Conservation (phyloP, 768 basidiomycete genomes). For the Macrolepiota albuminosa region DNA sequence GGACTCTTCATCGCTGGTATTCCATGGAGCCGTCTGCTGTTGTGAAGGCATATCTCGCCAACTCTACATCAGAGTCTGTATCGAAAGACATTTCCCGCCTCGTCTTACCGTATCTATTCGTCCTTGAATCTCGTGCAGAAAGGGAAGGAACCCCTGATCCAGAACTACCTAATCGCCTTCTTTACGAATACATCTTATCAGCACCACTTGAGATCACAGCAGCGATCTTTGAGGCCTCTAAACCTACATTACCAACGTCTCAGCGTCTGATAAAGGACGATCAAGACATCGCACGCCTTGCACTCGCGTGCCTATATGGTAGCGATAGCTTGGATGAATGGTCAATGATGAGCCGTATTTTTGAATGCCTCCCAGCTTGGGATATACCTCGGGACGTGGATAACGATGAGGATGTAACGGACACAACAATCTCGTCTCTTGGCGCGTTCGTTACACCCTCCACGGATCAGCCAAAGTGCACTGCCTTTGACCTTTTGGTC, state of each 20-base stretch:
- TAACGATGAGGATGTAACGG: slow-evolving; percentile 67
- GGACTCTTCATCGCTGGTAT: slow-evolving; percentile 75
- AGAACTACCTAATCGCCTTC: slow-evolving; percentile 53
- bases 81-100: slow-evolving; percentile 66
- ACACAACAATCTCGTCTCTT: slow-evolving; percentile 77
- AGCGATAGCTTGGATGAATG: slow-evolving; percentile 67
- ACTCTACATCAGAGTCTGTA: slow-evolving; percentile 64
- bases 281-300: slow-evolving; percentile 79
- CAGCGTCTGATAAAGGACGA: slow-evolving; percentile 79
- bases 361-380: slow-evolving; percentile 97
- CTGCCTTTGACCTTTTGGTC: slow-evolving; percentile 65
- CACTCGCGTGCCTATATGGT: slow-evolving; percentile 87
- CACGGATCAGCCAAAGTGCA: slow-evolving; percentile 48
- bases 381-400: slow-evolving; percentile 52
- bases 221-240: slow-evolving; percentile 85
- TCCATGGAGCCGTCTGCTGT: slow-evolving; percentile 59
- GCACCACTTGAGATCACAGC: slow-evolving; percentile 65
- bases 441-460: slow-evolving; percentile 77
- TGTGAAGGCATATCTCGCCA: slow-evolving; percentile 68
- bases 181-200: slow-evolving; percentile 69
- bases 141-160: slow-evolving; percentile 71
- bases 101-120: slow-evolving; percentile 90
- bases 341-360: slow-evolving; percentile 84
- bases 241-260: slow-evolving; percentile 70
- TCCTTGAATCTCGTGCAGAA: slow-evolving; percentile 85